phyloP scores from a whole-genome alignment of 2,329 filamentous ascomycete genomes.

The Colletotrichum costaricense region DNA sequence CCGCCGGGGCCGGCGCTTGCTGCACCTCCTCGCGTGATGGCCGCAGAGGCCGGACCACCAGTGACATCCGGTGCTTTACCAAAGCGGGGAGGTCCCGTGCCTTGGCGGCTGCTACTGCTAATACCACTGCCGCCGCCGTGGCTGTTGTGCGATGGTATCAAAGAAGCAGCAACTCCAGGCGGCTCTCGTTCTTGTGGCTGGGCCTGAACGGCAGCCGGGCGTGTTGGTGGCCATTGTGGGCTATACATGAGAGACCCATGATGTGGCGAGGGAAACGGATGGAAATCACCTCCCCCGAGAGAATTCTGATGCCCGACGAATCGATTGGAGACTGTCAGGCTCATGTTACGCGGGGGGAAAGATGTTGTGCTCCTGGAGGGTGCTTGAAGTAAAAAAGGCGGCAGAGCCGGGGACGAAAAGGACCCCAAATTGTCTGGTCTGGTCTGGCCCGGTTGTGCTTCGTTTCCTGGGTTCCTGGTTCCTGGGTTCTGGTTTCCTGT shows the following conservation, averaged over 20 bases:
- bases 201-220: conserved; percentile 14
- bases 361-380: conserved; percentile 1
- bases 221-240: conserved; percentile 32
- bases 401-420: neutral
- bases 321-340: conserved; percentile 31
- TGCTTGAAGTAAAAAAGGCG: neutral
- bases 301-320: conserved; percentile 28
- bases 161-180: neutral
- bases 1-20: neutral
- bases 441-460: neutral
- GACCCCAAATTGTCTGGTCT: neutral
- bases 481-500: neutral
- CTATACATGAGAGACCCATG: conserved; percentile 34
- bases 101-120: neutral
- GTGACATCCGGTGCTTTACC: neutral
- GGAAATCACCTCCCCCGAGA: conserved; percentile 27
- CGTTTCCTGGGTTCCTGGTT: neutral
- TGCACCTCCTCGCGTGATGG: neutral
- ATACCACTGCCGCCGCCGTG: neutral
- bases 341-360: conserved; percentile 16
- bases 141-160: conserved; percentile 7
- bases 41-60: neutral
- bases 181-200: conserved; percentile 18
- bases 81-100: neutral
- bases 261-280: conserved; percentile 22